A percentile compares a stretch with the other conserved stretches of the same genome.
Evolutionary conservation across 106 monocot genomes (phyloP).

Genomic region (Posidonia australis): DNA sequence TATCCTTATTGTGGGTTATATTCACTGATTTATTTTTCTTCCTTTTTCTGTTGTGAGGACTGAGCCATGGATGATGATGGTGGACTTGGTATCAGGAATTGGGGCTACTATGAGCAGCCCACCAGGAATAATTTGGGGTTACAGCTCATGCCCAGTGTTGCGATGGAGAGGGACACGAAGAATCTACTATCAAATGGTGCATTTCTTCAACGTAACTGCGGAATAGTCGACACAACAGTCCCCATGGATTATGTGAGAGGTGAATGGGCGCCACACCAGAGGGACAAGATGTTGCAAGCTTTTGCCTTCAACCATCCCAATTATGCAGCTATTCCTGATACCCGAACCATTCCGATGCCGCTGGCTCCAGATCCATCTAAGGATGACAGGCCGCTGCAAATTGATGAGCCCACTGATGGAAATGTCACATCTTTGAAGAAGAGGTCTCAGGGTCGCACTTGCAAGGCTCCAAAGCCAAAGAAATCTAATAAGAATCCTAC

Average conservation of each 20-base stretch:
- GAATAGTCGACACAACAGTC: conserved; percentile 14
- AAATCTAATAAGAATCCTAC: conserved; percentile 42
- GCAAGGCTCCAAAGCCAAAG: conserved; percentile 45
- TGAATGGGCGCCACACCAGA: conserved; percentile 22
- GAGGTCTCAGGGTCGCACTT: conserved; percentile 21
- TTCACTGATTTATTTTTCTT: conserved; percentile 3
- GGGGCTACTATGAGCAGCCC: conserved; percentile 50
- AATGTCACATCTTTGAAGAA: conserved; percentile 32
- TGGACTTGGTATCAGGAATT: conserved; percentile 39
- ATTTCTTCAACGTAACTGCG: conserved; percentile 26
- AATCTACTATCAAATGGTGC: conserved; percentile 22
- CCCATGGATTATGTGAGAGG: conserved; percentile 34
- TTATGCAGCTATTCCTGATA: conserved; percentile 11
- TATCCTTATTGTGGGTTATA: conserved; percentile 7
- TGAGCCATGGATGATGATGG: conserved; percentile 58
- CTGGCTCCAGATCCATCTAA: conserved; percentile 20
- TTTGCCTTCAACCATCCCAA: conserved; percentile 18
- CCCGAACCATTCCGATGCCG: conserved; percentile 34
- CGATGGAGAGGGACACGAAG: conserved; percentile 44
- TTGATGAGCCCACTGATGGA: conserved; percentile 9
- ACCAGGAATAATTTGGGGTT: conserved; percentile 49
- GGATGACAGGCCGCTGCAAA: conserved; percentile 10
- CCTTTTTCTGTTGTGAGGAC: not conserved
- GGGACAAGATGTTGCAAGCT: conserved; percentile 35
- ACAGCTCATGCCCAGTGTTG: conserved; percentile 57